These are phyloP conservation scores for Penicillium janthinellum DNA, from an alignment of 2,329 filamentous ascomycete species.

Conservation along the genomic window DNA sequence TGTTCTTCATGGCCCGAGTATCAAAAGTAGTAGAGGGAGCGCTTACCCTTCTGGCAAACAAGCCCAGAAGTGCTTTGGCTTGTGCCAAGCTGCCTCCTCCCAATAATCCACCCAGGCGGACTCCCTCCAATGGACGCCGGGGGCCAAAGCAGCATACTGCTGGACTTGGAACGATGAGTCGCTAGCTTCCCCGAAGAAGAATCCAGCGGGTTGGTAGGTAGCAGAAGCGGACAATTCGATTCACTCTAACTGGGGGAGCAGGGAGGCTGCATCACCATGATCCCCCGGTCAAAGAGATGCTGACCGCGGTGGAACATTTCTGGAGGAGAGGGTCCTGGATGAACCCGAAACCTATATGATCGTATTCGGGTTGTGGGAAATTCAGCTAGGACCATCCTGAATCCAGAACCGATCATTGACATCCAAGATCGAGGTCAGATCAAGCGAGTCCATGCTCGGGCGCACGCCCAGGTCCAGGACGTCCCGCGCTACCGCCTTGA, in stretches of 20 bases:
- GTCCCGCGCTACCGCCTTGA: conserved; percentile 77
- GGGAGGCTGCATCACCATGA: neutral
- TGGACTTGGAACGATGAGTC: neutral
- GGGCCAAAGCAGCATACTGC: neutral
- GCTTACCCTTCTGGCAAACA: neutral
- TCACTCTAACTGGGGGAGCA: neutral
- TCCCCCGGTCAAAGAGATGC: neutral
- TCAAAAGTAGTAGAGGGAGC: neutral
- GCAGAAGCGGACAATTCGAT: neutral
- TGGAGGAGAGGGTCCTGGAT: neutral
- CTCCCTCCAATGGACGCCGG: neutral
- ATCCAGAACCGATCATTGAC: conserved; percentile 38
- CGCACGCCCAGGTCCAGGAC: conserved; percentile 55
- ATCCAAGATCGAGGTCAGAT: conserved; percentile 39
- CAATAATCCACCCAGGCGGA: neutral
- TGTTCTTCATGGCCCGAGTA: neutral
- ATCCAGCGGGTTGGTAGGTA: neutral
- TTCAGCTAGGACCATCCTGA: conserved; percentile 30
- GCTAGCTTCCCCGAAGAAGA: neutral
- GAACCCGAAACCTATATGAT: neutral
- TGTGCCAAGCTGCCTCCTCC: neutral
- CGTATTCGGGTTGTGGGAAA: too few relatives aligned
- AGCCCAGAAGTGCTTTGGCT: neutral
- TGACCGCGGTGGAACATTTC: neutral
- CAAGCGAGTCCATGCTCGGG: conserved; percentile 38